A percentile compares a stretch with the other conserved stretches of the same genome.
These are phyloP conservation scores for Aureobasidium uvarum DNA, from an alignment of 2,329 filamentous ascomycete genomes.

Conservation along the genomic window DNA sequence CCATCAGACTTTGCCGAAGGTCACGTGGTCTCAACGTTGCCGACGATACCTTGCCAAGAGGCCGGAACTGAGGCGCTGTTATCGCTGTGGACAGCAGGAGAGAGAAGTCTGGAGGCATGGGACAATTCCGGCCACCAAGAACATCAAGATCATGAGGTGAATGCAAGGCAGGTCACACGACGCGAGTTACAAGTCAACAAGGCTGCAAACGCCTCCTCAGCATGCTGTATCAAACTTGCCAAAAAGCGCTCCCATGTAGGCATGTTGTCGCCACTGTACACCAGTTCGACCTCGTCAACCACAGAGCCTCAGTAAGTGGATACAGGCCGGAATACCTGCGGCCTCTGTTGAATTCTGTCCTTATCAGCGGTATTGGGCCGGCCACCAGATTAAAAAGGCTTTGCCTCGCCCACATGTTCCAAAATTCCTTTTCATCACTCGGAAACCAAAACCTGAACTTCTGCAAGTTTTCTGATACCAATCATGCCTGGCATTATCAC, in stretches of 20 bases:
- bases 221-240: background rate
- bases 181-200: background rate
- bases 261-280: background rate
- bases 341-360: slow-evolving; percentile 9
- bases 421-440: slow-evolving; percentile 13
- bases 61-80: too few species aligned
- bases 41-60: background rate
- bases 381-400: slow-evolving; percentile 7
- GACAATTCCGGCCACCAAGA: background rate
- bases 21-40: slow-evolving; percentile 6
- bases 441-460: background rate
- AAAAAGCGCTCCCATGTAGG: background rate
- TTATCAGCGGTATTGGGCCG: background rate
- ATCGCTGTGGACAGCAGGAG: background rate
- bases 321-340: slow-evolving; percentile 26
- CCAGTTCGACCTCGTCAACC: background rate
- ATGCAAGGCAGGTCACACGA: background rate
- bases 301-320: slow-evolving; percentile 1
- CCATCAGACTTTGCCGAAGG: background rate
- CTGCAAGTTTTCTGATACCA: background rate
- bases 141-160: too few species aligned
- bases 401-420: background rate
- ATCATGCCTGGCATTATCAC: slow-evolving; percentile 24
- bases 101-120: background rate
- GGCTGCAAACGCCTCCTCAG: background rate